Base-by-base conservation (phyloP, 768 basidiomycete species). In the Russula ochroleuca region DNA sequence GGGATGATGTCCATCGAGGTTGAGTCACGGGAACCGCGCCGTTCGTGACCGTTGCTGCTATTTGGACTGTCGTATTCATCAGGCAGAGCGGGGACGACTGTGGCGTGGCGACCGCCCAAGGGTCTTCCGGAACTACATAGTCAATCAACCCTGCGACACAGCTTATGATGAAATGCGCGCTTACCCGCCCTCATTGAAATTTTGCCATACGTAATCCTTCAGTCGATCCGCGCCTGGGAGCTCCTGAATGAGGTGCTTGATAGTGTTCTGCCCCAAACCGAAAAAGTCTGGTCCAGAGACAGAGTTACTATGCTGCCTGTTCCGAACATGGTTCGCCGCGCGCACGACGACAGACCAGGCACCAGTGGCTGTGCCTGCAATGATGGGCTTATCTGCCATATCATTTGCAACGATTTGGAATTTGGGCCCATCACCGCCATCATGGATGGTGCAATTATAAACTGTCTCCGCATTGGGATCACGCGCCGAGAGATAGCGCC, bases 221-320 rank as follows among this genome's bases (percentile, higher is more conserved):
- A 92, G 73, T 50, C 82, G 77, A 72, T 87, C 83, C 15, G 92
- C 86, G 62, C 83, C 83, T 7, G 86, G 84, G 17, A 94, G 78
- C 73, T 91, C 87, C 73, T 94, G 91, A n/a, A 94, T 90, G 41
- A 93, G 80, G 70, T 90, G 88, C 76, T 92, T 93, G 78, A 94
- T 92, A 5, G 88, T 88, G 71, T 92, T 92, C 73, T 92, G 88
- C 3, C 88, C 88, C 17, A 94, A 78, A 10, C 92, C 92, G 70
- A 91, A 93, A 73, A 92, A 92, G 75, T 93, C 91, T 15, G 91
- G 91, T 0, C 91, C 91, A 2, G 91, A 93, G 15, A 94, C 89
- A 6, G 88, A 90, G 73, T 92, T 92, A 49, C 87, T 89, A 70
- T 92, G 91, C 67, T 90, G 87, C 15, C 90, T 80, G 71, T 89